Percentiles rank a stretch among this genome's conserved stretches.
Conservation (phyloP, 2,329 filamentous ascomycete species). For the Exophiala calicioides region DNA sequence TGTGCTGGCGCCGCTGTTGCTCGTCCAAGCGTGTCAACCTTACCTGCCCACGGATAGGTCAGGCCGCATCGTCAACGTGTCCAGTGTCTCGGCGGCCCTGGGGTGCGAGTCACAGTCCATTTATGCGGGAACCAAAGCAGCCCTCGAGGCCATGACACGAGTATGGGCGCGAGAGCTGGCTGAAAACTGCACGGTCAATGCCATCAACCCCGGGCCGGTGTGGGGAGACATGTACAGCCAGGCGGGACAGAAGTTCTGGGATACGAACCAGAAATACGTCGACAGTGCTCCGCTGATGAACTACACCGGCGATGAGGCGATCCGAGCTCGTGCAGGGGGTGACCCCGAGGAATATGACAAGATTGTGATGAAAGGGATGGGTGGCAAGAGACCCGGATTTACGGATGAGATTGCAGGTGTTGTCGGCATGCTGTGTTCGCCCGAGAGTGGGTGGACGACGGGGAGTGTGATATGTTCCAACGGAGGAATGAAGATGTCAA, state of each 20-base stretch:
- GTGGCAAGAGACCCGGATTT: conserved; percentile 63
- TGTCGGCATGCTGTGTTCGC: conserved; percentile 72
- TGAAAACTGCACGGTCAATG: conserved; percentile 59
- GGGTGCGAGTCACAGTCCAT: conserved; percentile 58
- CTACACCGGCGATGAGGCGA: conserved; percentile 54
- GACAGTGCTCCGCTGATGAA: conserved; percentile 66
- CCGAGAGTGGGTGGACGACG: conserved; percentile 74
- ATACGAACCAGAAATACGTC: conserved; percentile 60
- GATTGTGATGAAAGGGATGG: conserved; percentile 60
- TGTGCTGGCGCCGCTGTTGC: conserved; percentile 58
- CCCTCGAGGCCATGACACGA: conserved; percentile 63
- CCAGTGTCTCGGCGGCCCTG: conserved; percentile 54
- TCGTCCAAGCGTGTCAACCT: conserved; percentile 56
- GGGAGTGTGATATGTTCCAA: conserved; percentile 79
- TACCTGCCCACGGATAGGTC: conserved; percentile 59
- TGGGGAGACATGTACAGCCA: conserved; percentile 55
- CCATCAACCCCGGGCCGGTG: conserved; percentile 62
- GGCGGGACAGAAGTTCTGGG: conserved; percentile 60
- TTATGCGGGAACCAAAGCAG: conserved; percentile 64
- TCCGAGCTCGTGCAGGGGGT: conserved; percentile 52
- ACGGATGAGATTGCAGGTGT: conserved; percentile 72
- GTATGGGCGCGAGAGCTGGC: conserved; percentile 61
- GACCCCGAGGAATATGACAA: conserved; percentile 60
- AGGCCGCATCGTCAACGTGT: conserved; percentile 60
- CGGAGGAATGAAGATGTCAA: conserved; percentile 67